A percentile compares a stretch with the other conserved stretches of the same genome.
Evolutionary conservation across 1,284 basidiomycete genomes (phyloP).

Genomic region (Coniophora puteana): DNA sequence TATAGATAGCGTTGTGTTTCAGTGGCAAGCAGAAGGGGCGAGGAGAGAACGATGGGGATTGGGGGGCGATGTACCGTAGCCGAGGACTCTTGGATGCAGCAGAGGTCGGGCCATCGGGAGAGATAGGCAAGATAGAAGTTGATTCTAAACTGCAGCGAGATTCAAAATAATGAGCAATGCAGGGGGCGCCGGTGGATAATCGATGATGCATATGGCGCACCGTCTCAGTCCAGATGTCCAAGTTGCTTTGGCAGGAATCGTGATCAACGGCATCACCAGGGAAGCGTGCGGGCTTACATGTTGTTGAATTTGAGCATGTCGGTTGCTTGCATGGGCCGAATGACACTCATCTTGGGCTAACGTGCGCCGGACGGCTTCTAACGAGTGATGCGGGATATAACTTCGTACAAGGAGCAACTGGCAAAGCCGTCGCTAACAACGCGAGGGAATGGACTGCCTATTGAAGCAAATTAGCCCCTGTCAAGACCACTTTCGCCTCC

Average conservation of each 20-base stretch:
- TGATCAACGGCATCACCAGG: neutral
- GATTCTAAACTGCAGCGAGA: slow-evolving; percentile 64
- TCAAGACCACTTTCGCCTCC: no score
- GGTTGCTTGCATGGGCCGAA: slow-evolving; percentile 79
- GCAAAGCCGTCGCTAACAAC: no score
- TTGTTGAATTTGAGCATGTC: slow-evolving; percentile 94
- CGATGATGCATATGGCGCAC: slow-evolving; percentile 43
- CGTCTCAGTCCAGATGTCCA: slow-evolving; percentile 94
- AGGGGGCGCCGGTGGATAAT: no score
- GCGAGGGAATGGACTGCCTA: no score
- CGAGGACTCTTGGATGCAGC: slow-evolving; percentile 84
- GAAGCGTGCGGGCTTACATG: slow-evolving; percentile 44
- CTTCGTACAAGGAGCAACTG: no score
- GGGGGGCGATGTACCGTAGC: slow-evolving; percentile 71
- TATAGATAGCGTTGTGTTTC: slow-evolving; percentile 28
- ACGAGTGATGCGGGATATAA: no score
- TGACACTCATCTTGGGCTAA: slow-evolving; percentile 80
- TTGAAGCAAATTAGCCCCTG: no score
- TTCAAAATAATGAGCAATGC: slow-evolving; percentile 3
- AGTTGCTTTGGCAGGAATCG: slow-evolving; percentile 54
- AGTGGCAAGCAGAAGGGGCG: slow-evolving; percentile 5
- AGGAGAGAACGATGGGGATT: no score
- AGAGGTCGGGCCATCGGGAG: slow-evolving; percentile 87
- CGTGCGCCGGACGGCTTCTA: no score
- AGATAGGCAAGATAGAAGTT: slow-evolving; percentile 87